Evolutionary conservation across 1,139 yeast genomes (phyloP), one percentile per base, ranked within the genome.

Genomic region (Lodderomyces elongisporus): DNA sequence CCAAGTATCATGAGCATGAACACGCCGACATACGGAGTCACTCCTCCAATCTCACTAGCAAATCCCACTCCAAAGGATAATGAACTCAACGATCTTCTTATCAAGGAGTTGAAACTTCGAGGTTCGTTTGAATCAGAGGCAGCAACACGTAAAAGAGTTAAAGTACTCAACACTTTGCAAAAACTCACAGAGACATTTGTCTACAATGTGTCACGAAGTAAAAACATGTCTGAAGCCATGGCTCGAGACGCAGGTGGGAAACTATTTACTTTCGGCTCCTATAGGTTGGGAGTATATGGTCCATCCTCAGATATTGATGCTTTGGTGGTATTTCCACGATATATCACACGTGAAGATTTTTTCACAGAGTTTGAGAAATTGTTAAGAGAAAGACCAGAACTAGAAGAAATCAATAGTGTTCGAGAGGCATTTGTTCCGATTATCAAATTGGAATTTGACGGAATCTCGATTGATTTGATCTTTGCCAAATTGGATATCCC

Each of bases 291-390:
- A 2, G 98, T 91, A 5, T 87, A 89, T 60, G 96, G 98, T 0
- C 98, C 98, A 0, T 97, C 98, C 0, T 85, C 95, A 0, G 99
- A 91, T 79, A 91, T 91, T 39, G 99, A 91, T 64, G 85, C 98
- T 0, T 62, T 91, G 29, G 85, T 93, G 8, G 97, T 91, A 14
- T 96, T 85, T 4, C 99, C 99, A 2, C 89, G 89, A 47, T 97
- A 91, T 56, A 95, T 91, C n/a, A 69, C 83, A 0, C 70, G 96
- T 42, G 87, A 82, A 14, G 94, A 89, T 56, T 93, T 91, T 52
- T 93, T 91, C 52, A 74, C 70, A 1, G 87, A 84, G 0, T 88
- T 91, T 58, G 83, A 70, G 26, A 70, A 74, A 29, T 54, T 91
- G 14, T 54, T 91, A 40, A 68, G 83, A 41, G 22, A 18, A 10